These are phyloP conservation scores for Physaria fendleri DNA, from an alignment of 345 rosid genomes.

Conservation along the genomic window DNA sequence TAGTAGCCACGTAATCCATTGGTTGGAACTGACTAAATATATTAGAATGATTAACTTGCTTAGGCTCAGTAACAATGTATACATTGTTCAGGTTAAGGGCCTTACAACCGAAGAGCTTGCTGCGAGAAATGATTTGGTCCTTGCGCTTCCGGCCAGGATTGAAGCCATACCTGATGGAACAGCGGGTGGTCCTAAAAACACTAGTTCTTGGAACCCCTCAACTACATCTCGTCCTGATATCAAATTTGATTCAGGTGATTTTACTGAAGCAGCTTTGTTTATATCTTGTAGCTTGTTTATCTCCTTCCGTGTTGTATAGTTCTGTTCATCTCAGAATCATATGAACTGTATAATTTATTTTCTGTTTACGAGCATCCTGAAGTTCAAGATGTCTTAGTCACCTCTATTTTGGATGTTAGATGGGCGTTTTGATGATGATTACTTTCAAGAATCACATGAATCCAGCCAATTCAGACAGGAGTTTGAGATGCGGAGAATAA, in stretches of 20 bases:
- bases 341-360: neutral
- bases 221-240: slow-evolving; percentile 73
- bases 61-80: neutral
- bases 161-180: slow-evolving; percentile 91
- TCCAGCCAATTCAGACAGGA: slow-evolving; percentile 86
- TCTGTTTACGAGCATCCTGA: slow-evolving; percentile 5
- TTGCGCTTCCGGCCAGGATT: slow-evolving; percentile 89
- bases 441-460: slow-evolving; percentile 71
- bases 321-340: neutral
- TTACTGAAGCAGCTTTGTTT: slow-evolving; percentile 10
- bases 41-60: neutral
- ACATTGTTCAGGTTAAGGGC: slow-evolving; percentile 65
- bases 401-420: slow-evolving; percentile 35
- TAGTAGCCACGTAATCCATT: neutral
- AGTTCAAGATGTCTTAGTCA: slow-evolving; percentile 18
- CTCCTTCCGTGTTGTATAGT: neutral
- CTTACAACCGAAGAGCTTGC: slow-evolving; percentile 81
- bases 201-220: slow-evolving; percentile 72
- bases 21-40: neutral
- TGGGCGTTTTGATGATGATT: slow-evolving; percentile 77
- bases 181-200: slow-evolving; percentile 68
- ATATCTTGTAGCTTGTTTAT: neutral
- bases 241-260: slow-evolving; percentile 90
- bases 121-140: slow-evolving; percentile 85
- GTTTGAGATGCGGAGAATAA: slow-evolving; percentile 86